A percentile compares a stretch with the other conserved stretches of the same genome.
These are phyloP conservation scores for Hibiscus tridactylites DNA, from an alignment of 345 rosid species.

Conservation along the genomic window DNA sequence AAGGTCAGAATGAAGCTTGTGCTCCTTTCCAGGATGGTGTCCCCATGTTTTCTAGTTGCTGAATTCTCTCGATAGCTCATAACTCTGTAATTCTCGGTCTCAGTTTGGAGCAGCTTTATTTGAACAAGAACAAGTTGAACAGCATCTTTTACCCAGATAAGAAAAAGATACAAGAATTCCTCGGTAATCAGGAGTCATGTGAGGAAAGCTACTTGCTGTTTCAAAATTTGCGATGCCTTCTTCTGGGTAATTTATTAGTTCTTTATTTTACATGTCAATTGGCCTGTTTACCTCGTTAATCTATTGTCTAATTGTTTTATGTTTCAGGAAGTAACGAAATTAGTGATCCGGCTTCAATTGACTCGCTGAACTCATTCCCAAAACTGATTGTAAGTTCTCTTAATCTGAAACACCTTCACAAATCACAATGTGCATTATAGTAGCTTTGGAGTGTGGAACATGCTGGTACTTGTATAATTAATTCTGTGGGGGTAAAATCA, in stretches of 20 bases:
- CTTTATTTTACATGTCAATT: not conserved
- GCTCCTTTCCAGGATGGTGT: not conserved
- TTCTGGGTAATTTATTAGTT: constrained; percentile 45
- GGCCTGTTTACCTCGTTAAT: constrained; percentile 10
- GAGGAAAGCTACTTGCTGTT: constrained; percentile 40
- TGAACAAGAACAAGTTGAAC: constrained; percentile 73
- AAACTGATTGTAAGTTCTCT: constrained; percentile 55
- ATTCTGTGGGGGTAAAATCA: constrained; percentile 6
- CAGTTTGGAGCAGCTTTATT: constrained; percentile 85
- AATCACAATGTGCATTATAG: not conserved
- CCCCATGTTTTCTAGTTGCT: not conserved
- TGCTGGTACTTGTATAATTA: not conserved
- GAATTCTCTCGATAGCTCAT: not conserved
- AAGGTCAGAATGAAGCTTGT: constrained; percentile 42
- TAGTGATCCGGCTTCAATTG: constrained; percentile 56
- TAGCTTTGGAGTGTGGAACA: not conserved
- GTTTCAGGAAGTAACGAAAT: constrained; percentile 63
- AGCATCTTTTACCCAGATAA: constrained; percentile 40
- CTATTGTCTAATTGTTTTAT: constrained; percentile 1
- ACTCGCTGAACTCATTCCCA: constrained; percentile 59
- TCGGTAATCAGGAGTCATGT: constrained; percentile 22
- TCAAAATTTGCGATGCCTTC: constrained; percentile 67
- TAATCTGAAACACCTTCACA: not conserved
- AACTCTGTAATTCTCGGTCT: constrained; percentile 6
- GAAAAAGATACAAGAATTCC: constrained; percentile 16